phyloP scores from a whole-genome alignment of 2,329 filamentous ascomycete genomes.

The Huntiella abstrusa region DNA sequence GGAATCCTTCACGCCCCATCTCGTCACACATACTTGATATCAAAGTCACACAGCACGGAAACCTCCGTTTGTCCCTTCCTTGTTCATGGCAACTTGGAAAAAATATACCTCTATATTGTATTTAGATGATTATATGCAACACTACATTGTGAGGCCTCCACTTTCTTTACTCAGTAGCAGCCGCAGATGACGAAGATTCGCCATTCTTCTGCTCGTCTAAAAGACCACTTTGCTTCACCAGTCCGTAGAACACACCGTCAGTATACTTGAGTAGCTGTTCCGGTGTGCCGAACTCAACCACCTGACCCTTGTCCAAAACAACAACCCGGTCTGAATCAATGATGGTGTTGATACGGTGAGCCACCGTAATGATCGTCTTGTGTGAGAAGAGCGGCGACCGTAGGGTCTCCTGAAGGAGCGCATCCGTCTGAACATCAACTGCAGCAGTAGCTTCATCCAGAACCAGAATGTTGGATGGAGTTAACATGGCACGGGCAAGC shows the following conservation, averaged over 20 bases:
- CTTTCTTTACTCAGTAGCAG: background rate
- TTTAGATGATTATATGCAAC: too few relatives aligned
- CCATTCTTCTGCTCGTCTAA: constrained; percentile 18
- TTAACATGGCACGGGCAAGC: constrained; percentile 78
- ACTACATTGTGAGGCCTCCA: too few relatives aligned
- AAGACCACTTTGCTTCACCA: constrained; percentile 82
- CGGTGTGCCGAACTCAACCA: constrained; percentile 85
- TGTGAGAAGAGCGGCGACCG: constrained; percentile 57
- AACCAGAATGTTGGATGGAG: constrained; percentile 90
- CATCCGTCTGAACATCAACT: constrained; percentile 49
- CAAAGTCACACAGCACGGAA: too few relatives aligned
- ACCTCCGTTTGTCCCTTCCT: too few relatives aligned
- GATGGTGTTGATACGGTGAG: constrained; percentile 96
- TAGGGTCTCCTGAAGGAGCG: constrained; percentile 44
- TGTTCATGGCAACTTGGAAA: too few relatives aligned
- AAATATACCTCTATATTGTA: too few relatives aligned
- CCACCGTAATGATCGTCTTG: constrained; percentile 94
- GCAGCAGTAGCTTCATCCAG: constrained; percentile 87
- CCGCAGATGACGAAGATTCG: background rate
- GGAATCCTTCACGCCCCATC: too few relatives aligned
- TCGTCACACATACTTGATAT: too few relatives aligned
- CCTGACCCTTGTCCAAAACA: constrained; percentile 75
- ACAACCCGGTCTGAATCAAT: constrained; percentile 76
- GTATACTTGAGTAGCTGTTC: constrained; percentile 53
- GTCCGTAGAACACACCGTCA: constrained; percentile 66